Conservation (phyloP, 148 eudicot genomes). For the Limonium bicolor region DNA sequence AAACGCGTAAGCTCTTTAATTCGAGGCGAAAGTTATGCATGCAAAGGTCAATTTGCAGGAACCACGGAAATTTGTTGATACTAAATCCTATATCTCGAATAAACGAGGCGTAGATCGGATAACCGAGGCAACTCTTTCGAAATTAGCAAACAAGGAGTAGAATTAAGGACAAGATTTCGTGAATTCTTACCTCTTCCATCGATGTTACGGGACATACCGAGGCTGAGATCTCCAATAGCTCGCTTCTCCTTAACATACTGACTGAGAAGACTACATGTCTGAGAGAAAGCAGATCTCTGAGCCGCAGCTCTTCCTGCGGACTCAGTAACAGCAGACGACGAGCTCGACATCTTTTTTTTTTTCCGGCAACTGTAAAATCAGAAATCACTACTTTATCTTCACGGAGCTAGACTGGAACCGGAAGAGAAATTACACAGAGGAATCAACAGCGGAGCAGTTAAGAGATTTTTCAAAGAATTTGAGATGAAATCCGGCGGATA, state of each 20-base stretch:
- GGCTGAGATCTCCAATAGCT: constrained; percentile 27
- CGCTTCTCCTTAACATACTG: constrained; percentile 79
- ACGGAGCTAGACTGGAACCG: background rate
- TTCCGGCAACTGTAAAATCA: background rate
- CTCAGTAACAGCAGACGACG: constrained; percentile 22
- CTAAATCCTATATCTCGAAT: background rate
- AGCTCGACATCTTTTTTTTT: constrained; percentile 14
- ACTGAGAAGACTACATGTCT: constrained; percentile 57
- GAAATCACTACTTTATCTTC: background rate
- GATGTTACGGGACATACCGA: background rate
- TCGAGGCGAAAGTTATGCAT: background rate
- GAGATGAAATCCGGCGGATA: no score
- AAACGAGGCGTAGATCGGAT: background rate
- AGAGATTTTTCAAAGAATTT: background rate
- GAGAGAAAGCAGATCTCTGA: constrained; percentile 41
- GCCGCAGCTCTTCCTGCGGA: constrained; percentile 20
- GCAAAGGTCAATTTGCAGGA: background rate
- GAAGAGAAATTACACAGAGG: background rate
- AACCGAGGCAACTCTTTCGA: no score
- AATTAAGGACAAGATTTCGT: no score
- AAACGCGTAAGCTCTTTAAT: background rate
- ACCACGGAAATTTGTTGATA: background rate
- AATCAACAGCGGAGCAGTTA: background rate
- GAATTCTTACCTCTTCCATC: constrained; percentile 3
- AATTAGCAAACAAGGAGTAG: no score